Percentiles rank a stretch among this genome's conserved stretches.
These are phyloP conservation scores for Rutstroemia sp. DNA, from an alignment of 2,329 filamentous ascomycete genomes.

Conservation along the genomic window DNA sequence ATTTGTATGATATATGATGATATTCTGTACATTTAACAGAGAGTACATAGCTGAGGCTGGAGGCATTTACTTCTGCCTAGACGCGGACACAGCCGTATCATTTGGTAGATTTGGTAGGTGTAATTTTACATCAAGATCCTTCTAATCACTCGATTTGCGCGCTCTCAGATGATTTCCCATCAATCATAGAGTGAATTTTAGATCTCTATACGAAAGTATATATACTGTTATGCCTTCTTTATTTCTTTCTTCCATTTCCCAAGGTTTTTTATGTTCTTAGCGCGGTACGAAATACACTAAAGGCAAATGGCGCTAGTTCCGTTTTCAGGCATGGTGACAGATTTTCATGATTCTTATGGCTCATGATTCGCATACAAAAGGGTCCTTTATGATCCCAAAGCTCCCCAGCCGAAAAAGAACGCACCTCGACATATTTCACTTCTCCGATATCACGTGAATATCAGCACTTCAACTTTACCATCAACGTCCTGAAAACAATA, in stretches of 20 bases:
- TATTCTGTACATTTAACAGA: background rate
- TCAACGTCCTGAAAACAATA: too few relatives aligned
- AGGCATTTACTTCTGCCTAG: too few relatives aligned
- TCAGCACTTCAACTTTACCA: background rate
- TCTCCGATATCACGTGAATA: background rate
- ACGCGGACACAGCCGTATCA: too few relatives aligned
- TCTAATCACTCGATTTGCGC: too few relatives aligned
- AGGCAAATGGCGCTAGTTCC: background rate
- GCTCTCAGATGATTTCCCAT: too few relatives aligned
- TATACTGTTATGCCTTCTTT: background rate
- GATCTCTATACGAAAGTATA: too few relatives aligned
- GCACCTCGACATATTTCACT: background rate
- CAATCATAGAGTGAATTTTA: too few relatives aligned
- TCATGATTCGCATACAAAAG: background rate
- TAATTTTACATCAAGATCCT: too few relatives aligned
- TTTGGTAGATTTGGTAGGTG: too few relatives aligned
- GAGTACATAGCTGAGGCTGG: too few relatives aligned
- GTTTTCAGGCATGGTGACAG: background rate
- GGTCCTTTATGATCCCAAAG: background rate
- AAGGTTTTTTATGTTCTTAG: background rate
- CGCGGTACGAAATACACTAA: background rate
- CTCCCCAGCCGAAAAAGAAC: background rate
- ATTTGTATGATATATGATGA: background rate
- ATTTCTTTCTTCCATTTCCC: background rate
- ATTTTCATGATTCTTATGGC: background rate